These are phyloP conservation scores for Ascoidea rubescens DNA, from an alignment of 805 yeast species.

Conservation along the genomic window DNA sequence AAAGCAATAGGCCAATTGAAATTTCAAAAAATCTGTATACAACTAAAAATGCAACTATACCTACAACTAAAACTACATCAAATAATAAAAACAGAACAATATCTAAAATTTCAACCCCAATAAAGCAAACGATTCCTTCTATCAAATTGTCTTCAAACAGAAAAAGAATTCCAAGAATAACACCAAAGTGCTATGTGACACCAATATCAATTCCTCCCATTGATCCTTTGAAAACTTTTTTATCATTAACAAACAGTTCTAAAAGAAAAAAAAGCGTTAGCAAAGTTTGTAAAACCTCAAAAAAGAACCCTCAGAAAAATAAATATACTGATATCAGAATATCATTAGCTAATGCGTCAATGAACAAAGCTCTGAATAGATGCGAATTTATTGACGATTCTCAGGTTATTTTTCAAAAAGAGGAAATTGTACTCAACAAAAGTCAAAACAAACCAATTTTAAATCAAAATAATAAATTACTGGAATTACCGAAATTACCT, in stretches of 20 bases:
- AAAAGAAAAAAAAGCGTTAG: no score
- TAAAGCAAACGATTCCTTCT: neutral
- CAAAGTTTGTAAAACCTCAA: no score
- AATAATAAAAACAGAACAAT: neutral
- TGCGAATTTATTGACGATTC: neutral
- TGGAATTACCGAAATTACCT: neutral
- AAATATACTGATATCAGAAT: no score
- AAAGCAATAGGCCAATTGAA: neutral
- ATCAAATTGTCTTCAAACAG: neutral
- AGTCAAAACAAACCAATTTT: neutral
- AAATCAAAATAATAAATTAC: neutral
- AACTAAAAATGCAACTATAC: no score
- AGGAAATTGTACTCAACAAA: neutral
- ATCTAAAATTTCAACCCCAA: neutral
- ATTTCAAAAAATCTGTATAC: neutral
- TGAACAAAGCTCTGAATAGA: neutral
- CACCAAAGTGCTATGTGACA: neutral
- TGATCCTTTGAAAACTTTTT: no score
- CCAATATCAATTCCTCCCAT: neutral
- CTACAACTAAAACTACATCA: neutral
- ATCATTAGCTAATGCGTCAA: neutral
- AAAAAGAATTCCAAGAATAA: neutral
- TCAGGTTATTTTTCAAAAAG: neutral
- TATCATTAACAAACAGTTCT: no score
- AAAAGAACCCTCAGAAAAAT: no score